Conservation (phyloP, 768 basidiomycete species). For the Boletus rubescentipes region DNA sequence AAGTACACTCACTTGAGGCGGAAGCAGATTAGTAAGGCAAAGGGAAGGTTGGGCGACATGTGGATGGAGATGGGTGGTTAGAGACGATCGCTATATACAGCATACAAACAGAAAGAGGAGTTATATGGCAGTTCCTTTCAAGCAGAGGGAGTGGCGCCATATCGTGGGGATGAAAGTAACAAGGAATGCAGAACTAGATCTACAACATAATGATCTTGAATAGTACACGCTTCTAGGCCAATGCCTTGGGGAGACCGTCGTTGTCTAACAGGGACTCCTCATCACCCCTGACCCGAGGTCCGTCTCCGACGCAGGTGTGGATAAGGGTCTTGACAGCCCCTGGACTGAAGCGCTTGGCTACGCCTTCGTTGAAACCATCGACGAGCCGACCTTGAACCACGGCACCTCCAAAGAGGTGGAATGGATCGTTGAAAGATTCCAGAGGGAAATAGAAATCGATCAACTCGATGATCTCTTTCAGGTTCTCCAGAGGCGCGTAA, state of each 20-base stretch:
- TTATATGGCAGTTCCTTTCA: too few relatives aligned
- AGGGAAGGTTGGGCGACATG: too few relatives aligned
- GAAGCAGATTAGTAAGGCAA: too few relatives aligned
- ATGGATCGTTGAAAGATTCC: slow-evolving; percentile 72
- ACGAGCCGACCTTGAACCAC: slow-evolving; percentile 52
- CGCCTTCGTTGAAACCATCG: slow-evolving; percentile 74
- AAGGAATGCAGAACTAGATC: not conserved
- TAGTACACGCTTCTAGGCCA: slow-evolving; percentile 32
- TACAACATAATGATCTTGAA: not conserved
- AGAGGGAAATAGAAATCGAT: slow-evolving; percentile 89
- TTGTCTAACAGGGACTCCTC: slow-evolving; percentile 65
- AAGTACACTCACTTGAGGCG: too few relatives aligned
- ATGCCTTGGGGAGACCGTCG: slow-evolving; percentile 67
- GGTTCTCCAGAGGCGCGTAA: slow-evolving; percentile 76
- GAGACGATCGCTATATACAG: too few relatives aligned
- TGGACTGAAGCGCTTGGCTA: slow-evolving; percentile 67
- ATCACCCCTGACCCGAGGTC: slow-evolving; percentile 67
- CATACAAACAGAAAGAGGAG: too few relatives aligned
- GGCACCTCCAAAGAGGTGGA: slow-evolving; percentile 52
- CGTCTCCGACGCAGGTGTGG: slow-evolving; percentile 91
- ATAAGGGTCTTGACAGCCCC: slow-evolving; percentile 89
- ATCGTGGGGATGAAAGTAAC: too few relatives aligned
- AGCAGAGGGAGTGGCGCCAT: too few relatives aligned
- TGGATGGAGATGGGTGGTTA: too few relatives aligned
- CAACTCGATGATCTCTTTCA: slow-evolving; percentile 74